Evolutionary conservation across 73 alveolate species (phyloP), one percentile per base, ranked within the genome.

Genomic region (Breviolum minutum): DNA sequence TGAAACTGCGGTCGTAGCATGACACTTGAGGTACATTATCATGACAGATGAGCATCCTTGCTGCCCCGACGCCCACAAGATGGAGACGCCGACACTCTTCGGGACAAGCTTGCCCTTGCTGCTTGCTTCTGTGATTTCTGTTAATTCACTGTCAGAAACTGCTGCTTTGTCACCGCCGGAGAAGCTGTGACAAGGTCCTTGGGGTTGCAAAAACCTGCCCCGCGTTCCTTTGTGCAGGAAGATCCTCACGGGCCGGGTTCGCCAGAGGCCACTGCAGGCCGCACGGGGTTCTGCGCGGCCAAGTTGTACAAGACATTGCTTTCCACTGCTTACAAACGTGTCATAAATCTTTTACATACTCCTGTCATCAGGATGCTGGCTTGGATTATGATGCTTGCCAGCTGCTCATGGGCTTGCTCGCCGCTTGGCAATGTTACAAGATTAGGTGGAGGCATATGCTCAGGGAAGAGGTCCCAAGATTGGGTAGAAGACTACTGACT

Each of bases 61-160:
- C 90, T 71, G 88, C 68, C 97, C 97, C 27, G 97, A 92, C 76
- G 97, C 97, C 32, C 97, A 92, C 97, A 92, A 74, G 80, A n/a
- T 92, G 77, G 97, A 92, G 48, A 92, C 97, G 17, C 79, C 97
- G 14, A 19, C 90, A 8, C 97, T 92, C 27, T 92, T 92, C 86
- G 97, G 90, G 97, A 71, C 63, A 20, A 9, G 86, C 86, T 77
- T 77, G 60, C 63, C 24, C 48, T 26, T 80, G 69, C 3, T 11
- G 27, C 27, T 48, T 64, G 69, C 68, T 14, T 68, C 8, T 68
- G 17, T 22, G 17, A 68, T 14, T 22, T 68, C 3, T 40, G 54
- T 40, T 3, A 40, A 40, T 40, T 40, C n/a, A 54, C 8, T 22
- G 61, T 20, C 30, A 54, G n/a, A 32, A 27, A 32, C 22, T 77